Evolutionary conservation across 495 filamentous ascomycete species (phyloP).

Genomic region (Penicillium lagena): DNA sequence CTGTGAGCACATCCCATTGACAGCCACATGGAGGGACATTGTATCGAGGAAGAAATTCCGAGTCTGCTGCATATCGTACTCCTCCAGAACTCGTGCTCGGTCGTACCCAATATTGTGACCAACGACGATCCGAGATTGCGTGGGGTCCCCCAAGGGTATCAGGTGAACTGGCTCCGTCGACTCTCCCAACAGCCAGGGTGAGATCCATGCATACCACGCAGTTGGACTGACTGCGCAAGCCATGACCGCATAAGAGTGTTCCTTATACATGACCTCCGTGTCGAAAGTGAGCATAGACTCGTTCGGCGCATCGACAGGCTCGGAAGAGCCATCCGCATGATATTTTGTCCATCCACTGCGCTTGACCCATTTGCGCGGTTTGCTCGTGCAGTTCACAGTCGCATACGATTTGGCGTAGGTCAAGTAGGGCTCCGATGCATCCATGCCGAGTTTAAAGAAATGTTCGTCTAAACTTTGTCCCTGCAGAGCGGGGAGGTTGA

Average conservation of each 20-base stretch:
- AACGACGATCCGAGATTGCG: slow-evolving; percentile 65
- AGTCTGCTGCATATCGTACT: slow-evolving; percentile 78
- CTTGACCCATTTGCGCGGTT: slow-evolving; percentile 72
- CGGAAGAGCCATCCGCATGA: slow-evolving; percentile 59
- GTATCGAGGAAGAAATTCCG: slow-evolving; percentile 90
- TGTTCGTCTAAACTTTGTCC: slow-evolving; percentile 87
- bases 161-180: slow-evolving; percentile 70
- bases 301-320: slow-evolving; percentile 67
- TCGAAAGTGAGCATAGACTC: slow-evolving; percentile 87
- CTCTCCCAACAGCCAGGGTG: slow-evolving; percentile 88
- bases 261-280: slow-evolving; percentile 94
- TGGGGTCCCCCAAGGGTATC: slow-evolving; percentile 75
- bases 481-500: slow-evolving; percentile 75
- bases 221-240: slow-evolving; percentile 83
- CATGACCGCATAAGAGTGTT: slow-evolving; percentile 89
- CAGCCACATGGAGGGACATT: slow-evolving; percentile 96
- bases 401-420: slow-evolving; percentile 67
- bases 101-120: slow-evolving; percentile 98
- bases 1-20: slow-evolving; percentile 98
- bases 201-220: slow-evolving; percentile 96
- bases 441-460: slow-evolving; percentile 84
- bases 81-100: slow-evolving; percentile 78
- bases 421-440: slow-evolving; percentile 85
- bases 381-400: slow-evolving; percentile 55
- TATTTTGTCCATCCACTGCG: slow-evolving; percentile 95